Evolutionary conservation across 2,329 filamentous ascomycete genomes (phyloP), one percentile per base, ranked within the genome.

Genomic region (Raffaelea deltoideospora): DNA sequence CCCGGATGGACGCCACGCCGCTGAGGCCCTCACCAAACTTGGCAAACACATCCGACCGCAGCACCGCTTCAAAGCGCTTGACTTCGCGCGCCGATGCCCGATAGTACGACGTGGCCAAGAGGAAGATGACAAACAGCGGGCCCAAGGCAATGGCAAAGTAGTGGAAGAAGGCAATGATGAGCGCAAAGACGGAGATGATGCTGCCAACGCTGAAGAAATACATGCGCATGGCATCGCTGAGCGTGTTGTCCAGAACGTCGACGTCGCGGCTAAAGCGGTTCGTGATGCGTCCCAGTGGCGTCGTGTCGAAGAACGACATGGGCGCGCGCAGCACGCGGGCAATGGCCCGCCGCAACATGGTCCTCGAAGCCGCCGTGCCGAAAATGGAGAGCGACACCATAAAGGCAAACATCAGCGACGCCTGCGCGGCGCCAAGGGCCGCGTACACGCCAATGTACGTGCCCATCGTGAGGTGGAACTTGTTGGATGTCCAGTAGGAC

Each of bases 271-370:
- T 92, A 59, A 96, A 96, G 14, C 90, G 82, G 55, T 96, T 96
- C 18, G 86, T 94, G 54, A 96, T 95, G 27, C 88, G 79, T 17
- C 90, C 90, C 1, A 96, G 69, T 0, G 90, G 90, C 1, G 90
- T 96, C 0, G 90, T 96, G 50, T 98, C 90, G 59, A 96, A 96
- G 61, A 96, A 96, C 5, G 82, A 80, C 85, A 79, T 77, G n/a
- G 74, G 74, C 3, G 74, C 74, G 20, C 74, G 65, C n/a, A 79
- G 59, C 1, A 90, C 84, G 14, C 82, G 70, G 9, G 67, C 74
- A 48, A 96, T 82, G 7, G 90, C 88, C 26, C 74, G 66, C 22
- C 79, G 73, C 35, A 96, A 69, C 72, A 96, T 85, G 28, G 67
- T 67, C 54, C 81, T 88, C 51, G 83, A 90, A 5, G 87, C 73